These are phyloP conservation scores for Metschnikowia cubensis DNA, from an alignment of 805 yeast genomes.

Conservation along the genomic window DNA sequence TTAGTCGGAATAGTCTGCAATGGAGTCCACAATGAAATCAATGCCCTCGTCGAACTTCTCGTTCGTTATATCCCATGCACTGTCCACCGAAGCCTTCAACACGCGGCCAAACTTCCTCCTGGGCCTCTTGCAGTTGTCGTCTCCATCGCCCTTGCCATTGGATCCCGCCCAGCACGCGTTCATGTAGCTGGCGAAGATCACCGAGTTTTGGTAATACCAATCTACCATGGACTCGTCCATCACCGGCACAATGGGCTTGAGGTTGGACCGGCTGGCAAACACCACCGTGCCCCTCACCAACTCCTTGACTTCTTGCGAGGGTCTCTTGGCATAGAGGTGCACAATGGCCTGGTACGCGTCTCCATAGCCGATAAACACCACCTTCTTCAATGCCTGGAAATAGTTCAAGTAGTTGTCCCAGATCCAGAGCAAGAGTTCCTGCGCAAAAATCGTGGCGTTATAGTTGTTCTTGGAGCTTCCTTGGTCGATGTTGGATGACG, in stretches of 20 bases:
- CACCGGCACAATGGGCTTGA: constrained; percentile 77
- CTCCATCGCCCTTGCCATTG: constrained; percentile 27
- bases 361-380: constrained; percentile 84
- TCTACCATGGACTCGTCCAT: constrained; percentile 87
- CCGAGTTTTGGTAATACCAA: constrained; percentile 86
- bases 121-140: constrained; percentile 56
- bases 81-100: constrained; percentile 65
- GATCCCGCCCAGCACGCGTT: constrained; percentile 77
- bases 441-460: constrained; percentile 63
- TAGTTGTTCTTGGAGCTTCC: constrained; percentile 25
- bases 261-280: constrained; percentile 62
- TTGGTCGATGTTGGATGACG: constrained; percentile 34
- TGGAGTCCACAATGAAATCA: constrained; percentile 75
- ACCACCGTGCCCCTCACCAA: constrained; percentile 65
- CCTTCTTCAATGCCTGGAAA: constrained; percentile 57
- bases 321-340: constrained; percentile 80
- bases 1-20: constrained; percentile 40
- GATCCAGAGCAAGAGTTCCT: constrained; percentile 69
- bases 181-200: constrained; percentile 68
- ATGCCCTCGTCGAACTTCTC: constrained; percentile 83
- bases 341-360: constrained; percentile 85
- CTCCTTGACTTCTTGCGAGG: constrained; percentile 48
- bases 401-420: constrained; percentile 91
- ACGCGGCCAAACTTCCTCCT: constrained; percentile 92
- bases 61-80: constrained; percentile 68